Percentiles rank a stretch among this genome's conserved stretches.
Conservation (phyloP, 2,329 filamentous ascomycete genomes). For the Aspergillus neotritici region DNA sequence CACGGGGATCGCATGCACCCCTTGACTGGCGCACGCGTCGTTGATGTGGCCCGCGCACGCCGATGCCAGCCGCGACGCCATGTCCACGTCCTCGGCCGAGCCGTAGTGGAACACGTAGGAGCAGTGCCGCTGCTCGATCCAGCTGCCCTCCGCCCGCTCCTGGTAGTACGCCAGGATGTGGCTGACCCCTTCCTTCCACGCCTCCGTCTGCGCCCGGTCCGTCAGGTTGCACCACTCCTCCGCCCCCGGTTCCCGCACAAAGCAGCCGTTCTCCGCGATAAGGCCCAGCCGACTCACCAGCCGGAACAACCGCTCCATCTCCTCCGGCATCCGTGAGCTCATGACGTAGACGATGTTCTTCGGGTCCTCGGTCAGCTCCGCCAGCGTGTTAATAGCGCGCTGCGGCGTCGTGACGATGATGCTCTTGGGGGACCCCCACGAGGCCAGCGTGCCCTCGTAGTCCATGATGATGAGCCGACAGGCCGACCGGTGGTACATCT, state of each 20-base stretch:
- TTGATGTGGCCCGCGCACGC: constrained; percentile 95
- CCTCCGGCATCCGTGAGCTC: constrained; percentile 80
- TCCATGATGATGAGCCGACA: constrained; percentile 82
- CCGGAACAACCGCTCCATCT: constrained; percentile 80
- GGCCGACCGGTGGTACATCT: constrained; percentile 60
- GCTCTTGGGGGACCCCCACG: constrained; percentile 75
- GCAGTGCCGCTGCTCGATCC: constrained; percentile 86
- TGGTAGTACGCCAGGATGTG: constrained; percentile 83
- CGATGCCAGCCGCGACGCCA: constrained; percentile 71
- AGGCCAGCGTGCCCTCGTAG: constrained; percentile 87
- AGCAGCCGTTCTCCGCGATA: constrained; percentile 93
- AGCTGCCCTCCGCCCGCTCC: constrained; percentile 80
- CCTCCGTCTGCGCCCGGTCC: constrained; percentile 61
- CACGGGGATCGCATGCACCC: constrained; percentile 74
- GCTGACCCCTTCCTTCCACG: constrained; percentile 80
- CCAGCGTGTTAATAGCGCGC: constrained; percentile 75
- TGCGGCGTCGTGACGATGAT: constrained; percentile 83
- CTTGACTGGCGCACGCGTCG: constrained; percentile 77
- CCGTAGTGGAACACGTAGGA: constrained; percentile 88
- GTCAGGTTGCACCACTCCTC: constrained; percentile 73
- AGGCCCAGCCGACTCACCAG: constrained; percentile 77
- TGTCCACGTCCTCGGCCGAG: constrained; percentile 68
- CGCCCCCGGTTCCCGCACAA: constrained; percentile 65
- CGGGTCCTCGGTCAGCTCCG: constrained; percentile 72
- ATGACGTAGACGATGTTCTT: constrained; percentile 89